phyloP scores from a whole-genome alignment of 257 asterid genomes.

The Asclepias syriaca region DNA sequence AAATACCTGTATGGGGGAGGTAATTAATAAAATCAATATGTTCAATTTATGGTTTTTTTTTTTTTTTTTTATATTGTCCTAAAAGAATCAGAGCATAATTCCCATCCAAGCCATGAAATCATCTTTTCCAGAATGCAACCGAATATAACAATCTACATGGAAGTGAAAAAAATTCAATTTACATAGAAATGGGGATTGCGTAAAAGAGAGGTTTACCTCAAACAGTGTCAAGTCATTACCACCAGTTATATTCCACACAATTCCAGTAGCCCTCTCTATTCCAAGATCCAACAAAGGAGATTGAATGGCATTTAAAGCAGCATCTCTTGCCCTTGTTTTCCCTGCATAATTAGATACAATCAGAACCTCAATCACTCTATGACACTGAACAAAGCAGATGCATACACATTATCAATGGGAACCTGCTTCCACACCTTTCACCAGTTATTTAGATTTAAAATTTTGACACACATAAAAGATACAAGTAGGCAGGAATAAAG shows the following conservation, averaged over 20 bases:
- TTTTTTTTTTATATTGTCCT: neutral
- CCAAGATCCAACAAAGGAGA: constrained; percentile 89
- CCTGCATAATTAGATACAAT: constrained; percentile 43
- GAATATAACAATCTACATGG: neutral
- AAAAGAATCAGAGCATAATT: neutral
- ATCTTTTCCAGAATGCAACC: neutral
- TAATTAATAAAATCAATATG: neutral
- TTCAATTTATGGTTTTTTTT: neutral
- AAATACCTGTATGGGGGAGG: no score
- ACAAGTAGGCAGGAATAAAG: neutral
- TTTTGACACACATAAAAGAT: neutral
- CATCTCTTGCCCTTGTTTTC: constrained; percentile 90
- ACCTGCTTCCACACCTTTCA: neutral
- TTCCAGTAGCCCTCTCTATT: constrained; percentile 93
- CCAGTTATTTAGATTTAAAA: neutral
- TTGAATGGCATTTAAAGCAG: constrained; percentile 82
- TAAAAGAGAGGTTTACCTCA: constrained; percentile 46
- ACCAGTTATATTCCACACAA: constrained; percentile 97
- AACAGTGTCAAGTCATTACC: constrained; percentile 85
- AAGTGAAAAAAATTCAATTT: neutral
- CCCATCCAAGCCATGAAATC: neutral
- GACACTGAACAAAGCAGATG: neutral
- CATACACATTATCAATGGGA: neutral
- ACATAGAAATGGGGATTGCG: constrained; percentile 7
- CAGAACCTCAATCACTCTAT: constrained; percentile 16